These are phyloP conservation scores for Rubia tinctorum DNA, from an alignment of 305 asterid species.

Conservation along the genomic window DNA sequence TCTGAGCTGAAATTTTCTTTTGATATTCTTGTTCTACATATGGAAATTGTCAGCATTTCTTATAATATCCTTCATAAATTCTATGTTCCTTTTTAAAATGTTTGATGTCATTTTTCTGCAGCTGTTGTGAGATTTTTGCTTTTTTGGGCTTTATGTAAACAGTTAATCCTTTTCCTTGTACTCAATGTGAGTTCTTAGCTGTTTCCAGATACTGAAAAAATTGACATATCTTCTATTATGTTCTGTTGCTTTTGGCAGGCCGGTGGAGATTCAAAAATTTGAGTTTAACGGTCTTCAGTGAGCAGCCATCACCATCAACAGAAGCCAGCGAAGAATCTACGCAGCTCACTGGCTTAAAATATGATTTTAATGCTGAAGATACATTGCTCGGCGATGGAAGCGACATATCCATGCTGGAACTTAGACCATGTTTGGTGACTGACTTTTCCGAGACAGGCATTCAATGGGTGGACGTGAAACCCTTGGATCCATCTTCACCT, in stretches of 20 bases:
- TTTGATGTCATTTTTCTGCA: neutral
- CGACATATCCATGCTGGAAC: slow-evolving; percentile 68
- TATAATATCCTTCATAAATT: neutral
- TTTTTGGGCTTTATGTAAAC: slow-evolving; percentile 3
- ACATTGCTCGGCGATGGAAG: slow-evolving; percentile 68
- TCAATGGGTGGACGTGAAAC: slow-evolving; percentile 11
- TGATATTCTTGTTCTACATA: neutral
- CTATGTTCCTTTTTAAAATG: neutral
- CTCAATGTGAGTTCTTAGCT: neutral
- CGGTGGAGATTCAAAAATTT: slow-evolving; percentile 74
- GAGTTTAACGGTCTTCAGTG: slow-evolving; percentile 37
- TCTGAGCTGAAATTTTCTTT: neutral
- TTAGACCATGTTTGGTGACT: slow-evolving; percentile 53
- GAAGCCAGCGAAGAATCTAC: slow-evolving; percentile 31
- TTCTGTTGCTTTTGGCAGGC: slow-evolving; percentile 41
- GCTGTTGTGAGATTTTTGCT: neutral
- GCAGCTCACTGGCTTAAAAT: slow-evolving; percentile 31
- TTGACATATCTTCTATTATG: neutral
- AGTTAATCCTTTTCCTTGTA: neutral
- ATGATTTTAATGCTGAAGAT: slow-evolving; percentile 54
- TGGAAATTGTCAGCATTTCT: neutral
- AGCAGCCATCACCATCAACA: slow-evolving; percentile 19
- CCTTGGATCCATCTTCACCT: slow-evolving; percentile 22
- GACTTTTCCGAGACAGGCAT: slow-evolving; percentile 42
- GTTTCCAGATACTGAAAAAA: neutral